Evolutionary conservation across 352 stramenopile genomes (phyloP).

Genomic region (Phytophthora constricta): DNA sequence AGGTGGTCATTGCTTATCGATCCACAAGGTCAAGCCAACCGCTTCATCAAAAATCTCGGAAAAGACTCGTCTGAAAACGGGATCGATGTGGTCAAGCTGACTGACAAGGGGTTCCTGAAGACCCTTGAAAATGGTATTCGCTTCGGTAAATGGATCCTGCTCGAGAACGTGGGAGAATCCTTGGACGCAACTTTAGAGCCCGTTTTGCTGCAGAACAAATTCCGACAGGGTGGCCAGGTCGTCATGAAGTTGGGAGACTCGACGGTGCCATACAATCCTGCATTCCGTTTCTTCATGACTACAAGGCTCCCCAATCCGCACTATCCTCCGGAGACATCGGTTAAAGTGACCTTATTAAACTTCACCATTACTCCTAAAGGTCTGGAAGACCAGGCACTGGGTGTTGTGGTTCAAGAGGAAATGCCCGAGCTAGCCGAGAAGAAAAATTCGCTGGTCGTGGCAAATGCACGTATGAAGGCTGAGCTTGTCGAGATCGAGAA

Average conservation of each 20-base stretch:
- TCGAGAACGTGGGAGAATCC: constrained; percentile 89
- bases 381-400: constrained; percentile 92
- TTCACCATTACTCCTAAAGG: constrained; percentile 93
- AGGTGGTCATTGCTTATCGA: constrained; percentile 93
- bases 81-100: constrained; percentile 86
- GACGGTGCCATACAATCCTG: constrained; percentile 91
- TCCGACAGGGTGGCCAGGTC: constrained; percentile 92
- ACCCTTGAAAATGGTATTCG: constrained; percentile 92
- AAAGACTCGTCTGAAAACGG: constrained; percentile 87
- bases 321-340: constrained; percentile 92
- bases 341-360: constrained; percentile 94
- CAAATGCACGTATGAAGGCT: constrained; percentile 92
- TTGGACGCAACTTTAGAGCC: constrained; percentile 92
- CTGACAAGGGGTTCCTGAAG: constrained; percentile 83
- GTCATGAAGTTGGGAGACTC: constrained; percentile 95
- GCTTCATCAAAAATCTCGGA: constrained; percentile 94
- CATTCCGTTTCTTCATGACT: constrained; percentile 94
- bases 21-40: constrained; percentile 93
- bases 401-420: constrained; percentile 93
- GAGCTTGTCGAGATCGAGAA: constrained; percentile 95
- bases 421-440: constrained; percentile 94
- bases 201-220: constrained; percentile 92
- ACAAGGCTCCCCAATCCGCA: constrained; percentile 94
- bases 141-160: constrained; percentile 92
- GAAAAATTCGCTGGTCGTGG: constrained; percentile 93